Base-by-base conservation (phyloP, 2,329 filamentous ascomycete genomes). In the Pyrenochaeta sp. region DNA sequence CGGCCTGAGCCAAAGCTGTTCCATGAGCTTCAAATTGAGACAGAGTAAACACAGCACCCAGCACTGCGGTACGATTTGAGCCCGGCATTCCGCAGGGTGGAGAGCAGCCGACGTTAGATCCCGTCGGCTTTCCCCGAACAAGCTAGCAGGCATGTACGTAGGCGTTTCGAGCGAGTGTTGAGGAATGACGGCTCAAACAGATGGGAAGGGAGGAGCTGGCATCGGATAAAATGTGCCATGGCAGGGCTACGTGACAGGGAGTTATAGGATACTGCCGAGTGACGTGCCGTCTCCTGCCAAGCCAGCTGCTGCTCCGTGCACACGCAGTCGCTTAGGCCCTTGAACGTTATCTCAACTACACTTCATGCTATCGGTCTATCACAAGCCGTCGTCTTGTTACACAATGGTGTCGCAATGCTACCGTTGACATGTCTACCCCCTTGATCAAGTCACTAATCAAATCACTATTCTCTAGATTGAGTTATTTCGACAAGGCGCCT, bases 301-400 rank as follows among this genome's bases (percentile, higher is more conserved):
- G 22, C 22, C 15, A 37, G 17, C 13, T 7, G 22, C 14, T 19
- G 9, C 11, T 4, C 21, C 21, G 21, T 26, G 14, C 34, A 18
- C 17, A 17, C n/a, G n/a, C 13, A 8, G 14, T 15, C n/a, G 14
- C 15, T 19, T 14, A 11, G 22, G 17, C 13, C 21, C 21, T 17
- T 26, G 24, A 37, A 37, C 35, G 35, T 27, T 37, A 37, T 37
- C 35, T 37, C 23, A 26, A 37, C 35, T 21, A 27, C 35, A 37
- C 24, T 37, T 37, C 18, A 26, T 7, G 15, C 22, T 26, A 21
- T 32, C 35, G 19, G 17, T 11, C 14, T 11, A 24, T 22, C 18
- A 14, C 31, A 23, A n/a, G 18, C 21, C 14, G 6, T 8, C 10
- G 18, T n/a, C 14, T 34, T 19, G 18, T 34, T 13, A n/a, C 18